Evolutionary conservation across 257 asterid species (phyloP), one percentile per base, ranked within the genome.

Genomic region (Oldenlandia corymbosa): DNA sequence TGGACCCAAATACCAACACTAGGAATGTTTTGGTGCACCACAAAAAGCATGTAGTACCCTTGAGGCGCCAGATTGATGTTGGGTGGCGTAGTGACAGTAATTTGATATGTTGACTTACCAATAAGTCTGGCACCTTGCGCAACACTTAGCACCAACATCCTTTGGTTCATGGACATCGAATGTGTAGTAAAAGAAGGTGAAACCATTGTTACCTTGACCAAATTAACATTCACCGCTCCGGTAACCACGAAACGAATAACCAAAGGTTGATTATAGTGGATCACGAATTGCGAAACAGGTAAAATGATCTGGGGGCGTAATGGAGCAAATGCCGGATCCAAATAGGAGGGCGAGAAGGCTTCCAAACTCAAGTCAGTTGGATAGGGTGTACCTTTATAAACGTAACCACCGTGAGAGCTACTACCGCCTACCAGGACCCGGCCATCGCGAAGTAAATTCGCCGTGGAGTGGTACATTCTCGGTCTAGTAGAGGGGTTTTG

Each of bases 141-240:
- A 57, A 24, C 61, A 5, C 69, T 71, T 30, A 68, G 67, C 6
- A 45, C 67, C 65, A 78, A 24, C 6, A 75, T 41, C 53, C 86
- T 73, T 27, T 81, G 86, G 50, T 75, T 81, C 86, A 81, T 81
- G 5, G 86, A 72, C 32, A 66, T 73, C 11, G 86, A 67, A 46
- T 80, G 86, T 2, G 86, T 80, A 14, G 53, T 69, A 46, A 77
- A 80, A 2, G 81, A 32, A 1, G 83, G 86, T 30, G 81, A 68
- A 4, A 75, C 52, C 81, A 81, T 71, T 11, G 80, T 73, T 7
- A 78, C 82, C 67, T 13, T 58, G 16, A 81, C 59, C 58, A 34
- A 45, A 42, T 61, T 2, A 0, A 32, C 34, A 0, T 58, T 58
- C 20, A 73, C 14, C 26, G 0, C 27, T 5, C 76, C 68, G 1